phyloP scores from a whole-genome alignment of 2,329 filamentous ascomycete species.

The Pyrenophora teres region DNA sequence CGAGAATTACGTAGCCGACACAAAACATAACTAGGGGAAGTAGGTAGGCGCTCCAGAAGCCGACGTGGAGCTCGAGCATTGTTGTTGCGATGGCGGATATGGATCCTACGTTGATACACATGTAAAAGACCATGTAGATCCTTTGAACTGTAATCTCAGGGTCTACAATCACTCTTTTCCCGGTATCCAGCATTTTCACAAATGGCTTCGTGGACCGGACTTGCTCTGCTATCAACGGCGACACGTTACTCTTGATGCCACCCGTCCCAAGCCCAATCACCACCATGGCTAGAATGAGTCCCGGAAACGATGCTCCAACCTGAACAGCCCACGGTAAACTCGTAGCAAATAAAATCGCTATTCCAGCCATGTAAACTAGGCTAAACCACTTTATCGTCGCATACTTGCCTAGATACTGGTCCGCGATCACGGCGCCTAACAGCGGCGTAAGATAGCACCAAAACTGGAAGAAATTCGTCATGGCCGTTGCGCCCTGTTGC shows the following conservation, averaged over 20 bases:
- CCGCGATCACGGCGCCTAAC: constrained; percentile 60
- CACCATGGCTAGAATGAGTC: constrained; percentile 67
- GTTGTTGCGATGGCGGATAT: constrained; percentile 71
- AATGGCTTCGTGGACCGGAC: constrained; percentile 50
- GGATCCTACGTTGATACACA: constrained; percentile 73
- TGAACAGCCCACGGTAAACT: constrained; percentile 67
- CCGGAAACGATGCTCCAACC: constrained; percentile 63
- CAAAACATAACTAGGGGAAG: constrained; percentile 69
- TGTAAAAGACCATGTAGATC: constrained; percentile 68
- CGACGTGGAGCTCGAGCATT: constrained; percentile 70
- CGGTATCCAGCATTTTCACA: constrained; percentile 45
- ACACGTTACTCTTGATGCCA: constrained; percentile 81
- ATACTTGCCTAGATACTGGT: constrained; percentile 72
- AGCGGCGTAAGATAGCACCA: constrained; percentile 57
- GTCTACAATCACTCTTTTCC: constrained; percentile 52
- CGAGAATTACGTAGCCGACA: constrained; percentile 61
- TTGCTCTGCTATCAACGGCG: constrained; percentile 56
- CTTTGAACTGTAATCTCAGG: constrained; percentile 53
- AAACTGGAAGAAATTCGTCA: constrained; percentile 56
- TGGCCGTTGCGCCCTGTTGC: constrained; percentile 51
- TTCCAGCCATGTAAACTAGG: constrained; percentile 66
- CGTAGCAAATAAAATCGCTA: constrained; percentile 68
- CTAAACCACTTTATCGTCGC: constrained; percentile 71
- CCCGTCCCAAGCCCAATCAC: constrained; percentile 77
- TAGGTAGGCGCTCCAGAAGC: constrained; percentile 72